A percentile compares a stretch with the other conserved stretches of the same genome.
These are phyloP conservation scores for Pyrenophora teres DNA, from an alignment of 2,329 filamentous ascomycete species.

Conservation along the genomic window DNA sequence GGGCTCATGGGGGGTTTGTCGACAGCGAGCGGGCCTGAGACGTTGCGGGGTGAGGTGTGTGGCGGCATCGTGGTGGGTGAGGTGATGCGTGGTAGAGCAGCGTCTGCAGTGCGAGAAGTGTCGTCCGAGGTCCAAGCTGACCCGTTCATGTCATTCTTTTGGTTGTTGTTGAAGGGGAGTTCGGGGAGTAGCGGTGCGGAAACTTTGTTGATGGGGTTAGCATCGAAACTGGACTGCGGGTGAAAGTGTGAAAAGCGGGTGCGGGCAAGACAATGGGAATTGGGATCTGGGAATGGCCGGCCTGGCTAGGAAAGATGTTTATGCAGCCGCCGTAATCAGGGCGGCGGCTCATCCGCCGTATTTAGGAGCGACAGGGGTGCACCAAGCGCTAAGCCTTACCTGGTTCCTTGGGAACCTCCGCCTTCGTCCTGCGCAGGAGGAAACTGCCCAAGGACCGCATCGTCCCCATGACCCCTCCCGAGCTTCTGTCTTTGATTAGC, in stretches of 20 bases:
- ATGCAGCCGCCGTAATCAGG: slow-evolving; percentile 19
- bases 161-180: slow-evolving; percentile 21
- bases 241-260: not conserved
- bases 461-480: not conserved
- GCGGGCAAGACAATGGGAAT: slow-evolving; percentile 6
- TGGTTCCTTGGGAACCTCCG: slow-evolving; percentile 9
- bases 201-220: slow-evolving; percentile 15
- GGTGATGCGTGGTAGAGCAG: slow-evolving; percentile 17
- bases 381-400: slow-evolving; percentile 20
- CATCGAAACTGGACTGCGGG: slow-evolving; percentile 17
- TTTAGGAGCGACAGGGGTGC: slow-evolving; percentile 22
- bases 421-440: slow-evolving; percentile 11
- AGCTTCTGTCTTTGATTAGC: no score
- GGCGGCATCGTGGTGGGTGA: slow-evolving; percentile 32
- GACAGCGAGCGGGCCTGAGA: slow-evolving; percentile 39
- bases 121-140: slow-evolving; percentile 22
- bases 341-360: slow-evolving; percentile 26
- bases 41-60: slow-evolving; percentile 37
- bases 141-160: slow-evolving; percentile 41
- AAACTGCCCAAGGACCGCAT: not conserved
- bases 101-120: slow-evolving; percentile 19
- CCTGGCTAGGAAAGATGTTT: slow-evolving; percentile 21
- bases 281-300: slow-evolving; percentile 6
- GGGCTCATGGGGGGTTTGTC: slow-evolving; percentile 33
- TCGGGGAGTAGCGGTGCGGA: slow-evolving; percentile 30